phyloP scores from a whole-genome alignment of 176 grass and related monocot species.

The Alopecurus myosuroides region DNA sequence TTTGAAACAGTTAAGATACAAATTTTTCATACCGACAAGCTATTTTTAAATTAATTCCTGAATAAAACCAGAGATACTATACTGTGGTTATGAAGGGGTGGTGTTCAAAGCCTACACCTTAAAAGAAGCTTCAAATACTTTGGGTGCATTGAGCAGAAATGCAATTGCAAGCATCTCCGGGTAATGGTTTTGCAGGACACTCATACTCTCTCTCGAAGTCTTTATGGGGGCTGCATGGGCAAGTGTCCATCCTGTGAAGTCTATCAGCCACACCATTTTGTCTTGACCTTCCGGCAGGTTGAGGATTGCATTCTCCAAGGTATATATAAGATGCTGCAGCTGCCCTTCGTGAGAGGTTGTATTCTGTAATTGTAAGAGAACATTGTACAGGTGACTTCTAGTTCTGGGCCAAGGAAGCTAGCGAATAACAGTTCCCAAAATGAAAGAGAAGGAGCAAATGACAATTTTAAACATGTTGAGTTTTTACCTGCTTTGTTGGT shows the following conservation, averaged over 20 bases:
- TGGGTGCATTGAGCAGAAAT: constrained; percentile 77
- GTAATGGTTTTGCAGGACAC: constrained; percentile 86
- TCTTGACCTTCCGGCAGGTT: constrained; percentile 64
- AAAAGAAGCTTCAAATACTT: constrained; percentile 82
- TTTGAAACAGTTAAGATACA: background rate
- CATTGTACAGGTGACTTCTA: background rate
- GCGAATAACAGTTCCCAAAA: background rate
- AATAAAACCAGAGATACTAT: background rate
- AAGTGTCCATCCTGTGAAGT: constrained; percentile 93
- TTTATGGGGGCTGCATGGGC: constrained; percentile 66
- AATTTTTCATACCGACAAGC: background rate
- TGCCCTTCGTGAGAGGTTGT: constrained; percentile 62
- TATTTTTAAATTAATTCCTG: background rate
- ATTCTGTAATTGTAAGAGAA: constrained; percentile 45
- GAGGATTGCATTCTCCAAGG: constrained; percentile 79
- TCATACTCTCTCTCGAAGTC: constrained; percentile 56
- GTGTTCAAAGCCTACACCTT: constrained; percentile 46
- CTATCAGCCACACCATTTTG: constrained; percentile 92
- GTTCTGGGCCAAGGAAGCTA: background rate
- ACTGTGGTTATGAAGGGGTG: background rate
- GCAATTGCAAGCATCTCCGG: constrained; percentile 69
- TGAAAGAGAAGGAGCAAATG: background rate
- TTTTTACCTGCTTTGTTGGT: constrained; percentile 66
- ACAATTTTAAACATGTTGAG: background rate
- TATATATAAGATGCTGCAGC: constrained; percentile 57